Base-by-base conservation (phyloP, 371 early-diverging fungal species). In the Mortierella sp. region DNA sequence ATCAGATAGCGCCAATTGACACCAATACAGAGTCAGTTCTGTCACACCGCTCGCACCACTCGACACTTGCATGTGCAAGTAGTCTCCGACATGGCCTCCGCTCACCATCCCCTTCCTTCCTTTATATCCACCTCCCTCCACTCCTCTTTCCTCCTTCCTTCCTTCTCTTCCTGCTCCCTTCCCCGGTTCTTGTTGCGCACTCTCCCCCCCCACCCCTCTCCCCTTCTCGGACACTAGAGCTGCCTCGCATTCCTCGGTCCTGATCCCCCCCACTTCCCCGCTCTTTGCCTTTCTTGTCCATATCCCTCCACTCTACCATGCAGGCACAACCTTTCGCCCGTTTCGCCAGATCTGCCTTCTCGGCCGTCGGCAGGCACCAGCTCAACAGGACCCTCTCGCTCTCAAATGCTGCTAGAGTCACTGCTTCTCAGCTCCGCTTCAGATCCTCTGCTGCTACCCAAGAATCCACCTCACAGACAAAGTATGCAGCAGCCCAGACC, bases 271-370 rank as follows among this genome's bases (percentile, higher is more conserved):
- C 34, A 27, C 13, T 39, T 19, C 31, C 24, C 45, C 41, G 41
- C 48, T 40, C 40, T 48, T 59, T 24, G n/a, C 22, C 52, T 58
- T 57, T 49, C 31, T 37, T 34, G 9, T 46, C 19, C 43, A 34
- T 24, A n/a, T 16, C 29, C 52, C 57, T 25, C 45, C 24, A 29
- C 48, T 48, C 31, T 22, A 63, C 19, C 49, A 67, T 73, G 74
- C 74, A 73, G 34, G 44, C 74, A 59, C 71, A 70, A 25, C 48
- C 63, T 12, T 58, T 70, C 29, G 63, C 74, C 28, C 74, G 74
- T 50, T 31, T 73, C 43, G 60, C 67, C 45, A 53, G 72, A 57
- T 57, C 63, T 17, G 51, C 74, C 55, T 62, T 46, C 61, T 67
- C 74, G 12, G 47, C 74, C 37, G 56, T 53, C 19, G 43, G 37